Evolutionary conservation across 305 asterid species (phyloP), one percentile per base, ranked within the genome.

Genomic region (Nicotiana rustica): DNA sequence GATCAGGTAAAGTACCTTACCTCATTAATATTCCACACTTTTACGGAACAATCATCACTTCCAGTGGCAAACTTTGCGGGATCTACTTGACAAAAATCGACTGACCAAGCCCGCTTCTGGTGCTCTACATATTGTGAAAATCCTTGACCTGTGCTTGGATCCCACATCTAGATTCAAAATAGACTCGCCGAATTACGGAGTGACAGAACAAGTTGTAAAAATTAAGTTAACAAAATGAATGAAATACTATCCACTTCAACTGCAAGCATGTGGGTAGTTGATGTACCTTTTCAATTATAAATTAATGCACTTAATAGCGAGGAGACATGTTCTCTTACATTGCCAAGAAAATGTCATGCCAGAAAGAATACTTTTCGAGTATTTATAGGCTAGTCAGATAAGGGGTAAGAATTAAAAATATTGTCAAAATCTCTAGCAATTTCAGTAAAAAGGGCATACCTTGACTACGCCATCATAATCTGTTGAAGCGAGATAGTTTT

Each of bases 61-160:
- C 94, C 95, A 82, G 92, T 92, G 81, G 91, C 96, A 80, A 93
- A 88, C 67, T 77, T 89, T 59, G 78, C 85, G 13, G 97, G 97
- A 65, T 92, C 92, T n/a, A 83, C 82, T 59, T 6, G 84, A 84
- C 93, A 94, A 81, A 91, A 90, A 79, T 94, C 91, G 55, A 94
- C 95, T 5, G 95, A 89, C 97, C 98, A 92, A 57, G 97, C 89
- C 82, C 91, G 88, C 73, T 85, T 87, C 18, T 76, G 76, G 85
- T 92, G 97, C 69, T 92, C 96, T 14, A 57, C 64, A 83, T 86
- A 85, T 17, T 81, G 84, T 10, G 85, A 77, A 76, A 90, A 59
- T 75, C 79, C 88, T 86, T 89, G 89, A 62, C 95, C 92, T 19
- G 86, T 88, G 82, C 78, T 82, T 71, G 87, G 89, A 88, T 92